Evolutionary conservation across 225 moss, liverwort and hornwort species (phyloP), one percentile per base, ranked within the genome.

Genomic region (Straminergon stramineum): DNA sequence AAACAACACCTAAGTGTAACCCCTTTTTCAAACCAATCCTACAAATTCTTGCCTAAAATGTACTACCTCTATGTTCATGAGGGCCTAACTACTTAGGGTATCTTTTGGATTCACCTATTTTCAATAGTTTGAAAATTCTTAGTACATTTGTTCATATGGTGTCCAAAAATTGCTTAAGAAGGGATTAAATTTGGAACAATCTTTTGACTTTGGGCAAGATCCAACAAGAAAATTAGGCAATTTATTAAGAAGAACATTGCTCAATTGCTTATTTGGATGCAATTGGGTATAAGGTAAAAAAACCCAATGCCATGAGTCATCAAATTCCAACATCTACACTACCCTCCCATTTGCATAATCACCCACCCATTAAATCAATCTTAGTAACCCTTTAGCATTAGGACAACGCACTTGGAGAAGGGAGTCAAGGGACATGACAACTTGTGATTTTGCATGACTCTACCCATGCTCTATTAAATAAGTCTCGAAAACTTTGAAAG

Each of bases 301-400:
- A 70, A 39, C 1, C 7, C 2, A 39, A 24, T 70, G 67, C 1
- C 2, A 0, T 37, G 1, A 22, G 0, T 41, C 8, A 41, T 3
- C 24, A 1, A 70, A 70, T 39, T 39, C 2, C 26, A n/a, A n/a
- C 21, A 69, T 69, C 12, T 22, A n/a, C 3, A 13, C 2, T 4
- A 41, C 5, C 5, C 5, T 43, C 9, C 9, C 3, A 27, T 26
- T 43, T 9, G 43, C 3, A 0, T 2, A 16, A 2, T 71, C 24
- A 70, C 4, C 14, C 24, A 41, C 5, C 26, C 1, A 26, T 41
- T 71, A 41, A 15, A 2, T 23, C 9, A 71, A 41, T 41, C 15
- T 41, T 26, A 15, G 5, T 5, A 41, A 71, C 5, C 15, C 0
- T 24, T 11, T 24, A 14, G 1, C 24, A 71, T 26, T 3, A 15